phyloP scores from a whole-genome alignment of 352 stramenopile species.

The Phytopythium vexans region DNA sequence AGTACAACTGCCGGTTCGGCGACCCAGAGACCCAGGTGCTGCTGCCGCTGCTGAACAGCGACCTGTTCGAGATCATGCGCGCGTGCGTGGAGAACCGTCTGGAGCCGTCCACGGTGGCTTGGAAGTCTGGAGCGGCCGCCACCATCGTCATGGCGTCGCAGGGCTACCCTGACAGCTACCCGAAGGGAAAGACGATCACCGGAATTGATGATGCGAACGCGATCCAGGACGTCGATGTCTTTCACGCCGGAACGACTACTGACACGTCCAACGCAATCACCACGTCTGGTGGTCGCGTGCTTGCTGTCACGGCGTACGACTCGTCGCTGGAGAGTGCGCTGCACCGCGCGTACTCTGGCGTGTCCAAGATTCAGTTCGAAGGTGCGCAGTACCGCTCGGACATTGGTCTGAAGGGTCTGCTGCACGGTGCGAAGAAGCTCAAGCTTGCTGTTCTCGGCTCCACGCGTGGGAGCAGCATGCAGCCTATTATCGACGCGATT shows the following conservation, averaged over 20 bases:
- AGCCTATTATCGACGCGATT: constrained; percentile 97
- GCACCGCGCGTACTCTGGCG: constrained; percentile 88
- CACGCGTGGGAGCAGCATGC: constrained; percentile 93
- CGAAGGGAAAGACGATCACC: constrained; percentile 96
- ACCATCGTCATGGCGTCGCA: constrained; percentile 96
- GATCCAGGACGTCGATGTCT: constrained; percentile 93
- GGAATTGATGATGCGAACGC: constrained; percentile 87
- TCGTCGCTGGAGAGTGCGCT: constrained; percentile 91
- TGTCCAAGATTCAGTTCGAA: constrained; percentile 88
- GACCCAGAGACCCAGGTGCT: constrained; percentile 99
- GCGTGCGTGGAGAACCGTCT: constrained; percentile 95
- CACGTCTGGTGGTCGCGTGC: constrained; percentile 95
- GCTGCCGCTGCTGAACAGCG: constrained; percentile 96
- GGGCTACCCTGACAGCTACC: constrained; percentile 98
- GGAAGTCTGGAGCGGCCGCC: constrained; percentile 88
- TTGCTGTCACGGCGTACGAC: constrained; percentile 95
- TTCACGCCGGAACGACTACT: constrained; percentile 97
- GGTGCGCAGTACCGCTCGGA: constrained; percentile 96
- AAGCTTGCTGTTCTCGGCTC: constrained; percentile 95
- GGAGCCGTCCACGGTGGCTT: constrained; percentile 83
- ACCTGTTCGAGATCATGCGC: constrained; percentile 97
- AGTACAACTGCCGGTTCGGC: constrained; percentile 99
- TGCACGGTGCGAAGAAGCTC: constrained; percentile 84
- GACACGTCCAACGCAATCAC: constrained; percentile 60
- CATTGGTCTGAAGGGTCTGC: constrained; percentile 93